phyloP scores from a whole-genome alignment of 148 eudicot genomes.

The Tetragonia tetragonoides region DNA sequence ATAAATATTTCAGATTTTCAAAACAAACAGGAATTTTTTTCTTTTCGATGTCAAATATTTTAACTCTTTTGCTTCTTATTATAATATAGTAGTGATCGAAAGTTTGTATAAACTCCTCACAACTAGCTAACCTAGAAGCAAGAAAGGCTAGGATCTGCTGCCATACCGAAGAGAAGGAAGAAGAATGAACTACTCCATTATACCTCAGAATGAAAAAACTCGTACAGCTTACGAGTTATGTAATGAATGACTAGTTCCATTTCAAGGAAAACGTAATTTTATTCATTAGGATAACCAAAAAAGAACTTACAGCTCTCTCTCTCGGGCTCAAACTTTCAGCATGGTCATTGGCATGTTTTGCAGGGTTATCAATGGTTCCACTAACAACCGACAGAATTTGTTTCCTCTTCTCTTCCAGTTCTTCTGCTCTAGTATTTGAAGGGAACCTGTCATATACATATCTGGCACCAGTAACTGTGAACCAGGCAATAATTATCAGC shows the following conservation, averaged over 20 bases:
- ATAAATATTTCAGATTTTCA: not conserved
- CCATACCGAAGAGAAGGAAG: not conserved
- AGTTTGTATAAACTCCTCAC: not conserved
- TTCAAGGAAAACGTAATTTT: not conserved
- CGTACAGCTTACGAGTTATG: too few relatives aligned
- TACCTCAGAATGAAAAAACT: too few relatives aligned
- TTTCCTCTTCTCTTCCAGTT: slow-evolving; percentile 88
- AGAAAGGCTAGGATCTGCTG: too few relatives aligned
- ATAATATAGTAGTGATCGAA: not conserved
- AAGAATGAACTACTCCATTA: too few relatives aligned
- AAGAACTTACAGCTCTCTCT: slow-evolving; percentile 89
- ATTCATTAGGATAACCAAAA: slow-evolving; percentile 2
- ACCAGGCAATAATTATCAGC: slow-evolving; percentile 1
- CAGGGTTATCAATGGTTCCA: slow-evolving; percentile 66
- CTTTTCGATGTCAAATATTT: not conserved
- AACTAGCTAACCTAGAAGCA: not conserved
- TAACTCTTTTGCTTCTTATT: not conserved
- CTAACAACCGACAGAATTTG: slow-evolving; percentile 80
- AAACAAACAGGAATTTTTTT: not conserved
- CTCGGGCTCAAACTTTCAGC: slow-evolving; percentile 91
- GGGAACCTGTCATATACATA: slow-evolving; percentile 86
- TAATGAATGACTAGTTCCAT: not conserved
- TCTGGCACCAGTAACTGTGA: slow-evolving; percentile 60
- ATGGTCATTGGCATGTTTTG: slow-evolving; percentile 39
- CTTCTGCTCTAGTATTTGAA: slow-evolving; percentile 76